Evolutionary conservation across 23 red algal genomes (phyloP), one percentile per base, ranked within the genome.

Genomic region (Cyanidium caldarium): DNA sequence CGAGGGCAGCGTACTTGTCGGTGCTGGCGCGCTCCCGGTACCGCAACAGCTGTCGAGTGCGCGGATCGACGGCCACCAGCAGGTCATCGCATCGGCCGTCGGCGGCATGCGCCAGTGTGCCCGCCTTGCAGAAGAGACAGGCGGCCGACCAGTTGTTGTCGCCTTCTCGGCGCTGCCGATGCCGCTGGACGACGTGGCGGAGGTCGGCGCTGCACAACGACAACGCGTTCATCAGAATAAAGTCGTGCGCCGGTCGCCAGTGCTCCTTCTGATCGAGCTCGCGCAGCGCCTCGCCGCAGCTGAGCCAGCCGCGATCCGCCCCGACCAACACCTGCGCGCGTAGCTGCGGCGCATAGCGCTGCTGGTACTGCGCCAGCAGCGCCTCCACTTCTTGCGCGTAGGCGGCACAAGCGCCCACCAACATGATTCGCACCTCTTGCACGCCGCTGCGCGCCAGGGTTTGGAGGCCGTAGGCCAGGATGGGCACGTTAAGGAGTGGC

Each of bases 141-240:
- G 86, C 77, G 38, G 76, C 29, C 3, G 80, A 58, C 86, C 86
- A 92, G 42, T 74, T 83, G 21, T 69, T 69, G 72, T 80, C 81
- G 29, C 38, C 30, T 0, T 79, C 65, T n/a, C 68, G 71, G 21
- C 80, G 71, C 2, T 28, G 37, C 34, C 82, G 81, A 39, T 92
- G 86, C 13, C 44, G 40, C 38, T 46, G 58, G 15, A 79, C 79
- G 21, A 92, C 41, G 23, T 38, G 40, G 2, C 46, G 45, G 12
- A 78, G 66, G 65, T 92, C 72, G 3, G 77, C 15, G 26, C 74
- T 83, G 35, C 76, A 92, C 10, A 92, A 72, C 1, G 78, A 67
- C 57, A 76, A 76, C 34, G 65, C 56, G 17, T 38, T 37, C 15
- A 92, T 68, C 3, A 92, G 39, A 23, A 92, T 45, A 58, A 92